Conservation (phyloP, 2,329 filamentous ascomycete genomes). For the Ampelomyces quisqualis region DNA sequence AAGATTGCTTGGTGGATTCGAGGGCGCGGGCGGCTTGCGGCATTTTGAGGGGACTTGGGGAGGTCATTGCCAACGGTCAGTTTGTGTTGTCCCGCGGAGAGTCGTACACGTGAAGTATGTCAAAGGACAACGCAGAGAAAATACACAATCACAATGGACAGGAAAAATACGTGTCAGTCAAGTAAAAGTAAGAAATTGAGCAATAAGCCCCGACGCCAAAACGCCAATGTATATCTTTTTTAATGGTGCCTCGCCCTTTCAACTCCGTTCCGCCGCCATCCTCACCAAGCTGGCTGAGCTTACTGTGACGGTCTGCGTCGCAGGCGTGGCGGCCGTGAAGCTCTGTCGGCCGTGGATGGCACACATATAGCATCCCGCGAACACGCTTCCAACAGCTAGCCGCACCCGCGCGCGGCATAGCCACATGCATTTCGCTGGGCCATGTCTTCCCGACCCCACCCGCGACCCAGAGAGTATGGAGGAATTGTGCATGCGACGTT, state of each 20-base stretch:
- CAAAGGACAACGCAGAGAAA: neutral
- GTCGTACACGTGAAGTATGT: constrained; percentile 9
- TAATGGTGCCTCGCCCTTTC: too few species aligned
- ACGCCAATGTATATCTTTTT: constrained; percentile 7
- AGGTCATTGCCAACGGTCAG: constrained; percentile 17
- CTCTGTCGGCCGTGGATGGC: constrained; percentile 27
- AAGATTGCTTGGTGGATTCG: constrained; percentile 46
- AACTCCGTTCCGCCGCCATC: constrained; percentile 3
- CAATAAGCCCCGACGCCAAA: neutral
- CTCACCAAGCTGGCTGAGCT: constrained; percentile 15
- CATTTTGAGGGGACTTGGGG: constrained; percentile 31
- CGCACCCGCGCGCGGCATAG: constrained; percentile 2
- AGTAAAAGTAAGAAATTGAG: neutral
- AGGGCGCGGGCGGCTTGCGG: constrained; percentile 40
- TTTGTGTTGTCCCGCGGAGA: constrained; percentile 4
- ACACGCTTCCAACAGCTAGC: constrained; percentile 1
- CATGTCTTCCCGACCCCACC: constrained; percentile 20
- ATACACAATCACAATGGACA: too few species aligned
- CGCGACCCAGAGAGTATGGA: constrained; percentile 10
- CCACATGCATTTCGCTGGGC: constrained; percentile 8
- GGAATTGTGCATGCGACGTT: too few species aligned
- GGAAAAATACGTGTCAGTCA: too few species aligned
- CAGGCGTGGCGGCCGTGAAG: constrained; percentile 15
- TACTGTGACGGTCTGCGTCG: constrained; percentile 10
- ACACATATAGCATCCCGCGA: constrained; percentile 13